These are phyloP conservation scores for Oryza punctata DNA, from an alignment of 176 grass and related monocot species.

Conservation along the genomic window DNA sequence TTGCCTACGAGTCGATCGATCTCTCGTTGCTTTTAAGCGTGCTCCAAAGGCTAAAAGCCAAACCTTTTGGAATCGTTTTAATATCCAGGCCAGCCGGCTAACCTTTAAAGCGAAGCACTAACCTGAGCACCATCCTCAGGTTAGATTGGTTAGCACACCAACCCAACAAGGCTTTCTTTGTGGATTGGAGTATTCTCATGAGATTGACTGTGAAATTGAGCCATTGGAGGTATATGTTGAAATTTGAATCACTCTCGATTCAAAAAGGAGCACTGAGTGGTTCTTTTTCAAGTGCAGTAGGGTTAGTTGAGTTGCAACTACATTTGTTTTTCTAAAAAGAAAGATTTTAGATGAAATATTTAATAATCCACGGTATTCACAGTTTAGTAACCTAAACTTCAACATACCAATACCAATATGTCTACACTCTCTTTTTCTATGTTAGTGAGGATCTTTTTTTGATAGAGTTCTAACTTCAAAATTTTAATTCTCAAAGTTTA, in stretches of 20 bases:
- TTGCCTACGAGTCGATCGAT: neutral
- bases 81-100: neutral
- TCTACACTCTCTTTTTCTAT: no score
- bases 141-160: neutral
- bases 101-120: slow-evolving; percentile 40
- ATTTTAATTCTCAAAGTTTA: no score
- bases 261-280: neutral
- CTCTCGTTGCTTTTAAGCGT: slow-evolving; percentile 34
- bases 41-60: slow-evolving; percentile 10
- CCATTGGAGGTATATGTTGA: neutral
- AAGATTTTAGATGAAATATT: neutral
- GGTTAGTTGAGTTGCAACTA: neutral
- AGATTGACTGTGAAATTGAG: neutral
- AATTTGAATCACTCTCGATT: neutral
- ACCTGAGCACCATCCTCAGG: neutral
- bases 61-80: slow-evolving; percentile 19
- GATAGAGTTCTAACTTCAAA: no score
- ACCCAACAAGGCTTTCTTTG: neutral
- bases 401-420: no score
- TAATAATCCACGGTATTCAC: neutral
- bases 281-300: neutral
- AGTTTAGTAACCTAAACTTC: neutral
- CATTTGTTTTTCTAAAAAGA: no score
- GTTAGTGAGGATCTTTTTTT: no score
- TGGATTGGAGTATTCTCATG: neutral